Evolutionary conservation across 2,329 filamentous ascomycete genomes (phyloP).

Genomic region (Apiospora koreana): DNA sequence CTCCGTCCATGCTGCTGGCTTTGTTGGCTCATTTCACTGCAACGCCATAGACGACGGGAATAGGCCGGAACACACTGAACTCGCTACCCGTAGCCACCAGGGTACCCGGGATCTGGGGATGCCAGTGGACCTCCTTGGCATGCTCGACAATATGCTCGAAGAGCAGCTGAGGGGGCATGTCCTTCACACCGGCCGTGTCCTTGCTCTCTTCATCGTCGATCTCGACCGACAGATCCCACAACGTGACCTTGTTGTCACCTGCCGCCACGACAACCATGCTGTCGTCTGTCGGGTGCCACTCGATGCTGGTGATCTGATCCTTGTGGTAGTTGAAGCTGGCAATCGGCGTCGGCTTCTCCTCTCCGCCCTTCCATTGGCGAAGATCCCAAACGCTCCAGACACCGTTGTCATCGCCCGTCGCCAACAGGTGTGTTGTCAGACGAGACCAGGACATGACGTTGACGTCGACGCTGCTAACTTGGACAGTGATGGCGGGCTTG

Average conservation of each 20-base stretch:
- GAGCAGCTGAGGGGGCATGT: conserved; percentile 89
- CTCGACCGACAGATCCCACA: conserved; percentile 97
- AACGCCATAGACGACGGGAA: conserved; percentile 65
- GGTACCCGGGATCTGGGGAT: conserved; percentile 89
- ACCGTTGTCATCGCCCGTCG: conserved; percentile 90
- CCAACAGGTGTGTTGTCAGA: conserved; percentile 85
- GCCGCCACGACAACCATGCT: conserved; percentile 91
- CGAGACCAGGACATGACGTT: conserved; percentile 97
- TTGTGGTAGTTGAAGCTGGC: conserved; percentile 94
- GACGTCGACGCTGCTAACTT: conserved; percentile 82
- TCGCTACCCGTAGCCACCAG: conserved; percentile 88
- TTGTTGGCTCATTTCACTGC: conserved; percentile 26
- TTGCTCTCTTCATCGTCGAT: conserved; percentile 95
- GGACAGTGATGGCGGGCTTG: conserved; percentile 82
- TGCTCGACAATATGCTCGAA: conserved; percentile 97
- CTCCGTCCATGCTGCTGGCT: background rate
- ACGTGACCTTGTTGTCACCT: conserved; percentile 88
- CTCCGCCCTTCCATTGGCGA: conserved; percentile 82
- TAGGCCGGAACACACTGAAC: conserved; percentile 85
- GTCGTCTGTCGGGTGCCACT: conserved; percentile 98
- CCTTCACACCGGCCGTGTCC: conserved; percentile 81
- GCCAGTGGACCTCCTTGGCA: conserved; percentile 97
- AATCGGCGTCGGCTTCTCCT: conserved; percentile 72
- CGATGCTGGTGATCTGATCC: conserved; percentile 91
- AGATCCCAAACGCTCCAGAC: conserved; percentile 96